Evolutionary conservation across 331 rosid species (phyloP).

Genomic region (Acacia pycnantha): DNA sequence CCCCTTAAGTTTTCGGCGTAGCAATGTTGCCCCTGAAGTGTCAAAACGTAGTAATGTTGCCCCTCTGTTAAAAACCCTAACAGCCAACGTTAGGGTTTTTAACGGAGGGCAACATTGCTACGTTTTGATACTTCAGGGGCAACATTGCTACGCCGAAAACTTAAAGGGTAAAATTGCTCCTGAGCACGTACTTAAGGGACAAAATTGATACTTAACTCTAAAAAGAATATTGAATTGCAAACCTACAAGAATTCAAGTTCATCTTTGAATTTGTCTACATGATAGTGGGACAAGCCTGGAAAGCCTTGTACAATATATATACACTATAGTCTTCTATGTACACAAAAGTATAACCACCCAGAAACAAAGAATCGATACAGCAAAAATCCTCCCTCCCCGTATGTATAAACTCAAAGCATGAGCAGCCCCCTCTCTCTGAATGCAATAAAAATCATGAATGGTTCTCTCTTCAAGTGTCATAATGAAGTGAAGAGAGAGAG

Average conservation of each 20-base stretch:
- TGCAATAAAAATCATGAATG: neutral
- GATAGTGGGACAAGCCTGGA: neutral
- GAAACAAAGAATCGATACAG: neutral
- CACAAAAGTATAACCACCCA: neutral
- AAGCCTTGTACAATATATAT: neutral
- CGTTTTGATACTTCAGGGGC: too few species aligned
- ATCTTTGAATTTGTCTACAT: neutral
- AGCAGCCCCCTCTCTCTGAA: neutral
- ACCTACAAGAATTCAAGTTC: neutral
- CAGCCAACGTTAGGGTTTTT: too few species aligned
- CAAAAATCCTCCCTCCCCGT: neutral
- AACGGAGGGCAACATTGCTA: too few species aligned
- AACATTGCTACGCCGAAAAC: too few species aligned
- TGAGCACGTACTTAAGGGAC: too few species aligned
- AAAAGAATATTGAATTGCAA: constrained; percentile 1
- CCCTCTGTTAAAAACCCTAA: too few species aligned
- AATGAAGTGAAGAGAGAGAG: neutral
- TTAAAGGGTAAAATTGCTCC: too few species aligned
- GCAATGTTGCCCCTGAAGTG: too few species aligned
- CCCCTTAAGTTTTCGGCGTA: too few species aligned
- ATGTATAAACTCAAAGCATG: neutral
- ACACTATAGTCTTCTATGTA: neutral
- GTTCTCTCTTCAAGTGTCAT: neutral
- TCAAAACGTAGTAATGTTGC: too few species aligned
- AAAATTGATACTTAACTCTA: too few species aligned